phyloP scores from a whole-genome alignment of 2,329 filamentous ascomycete genomes.

The Claviceps sp. region DNA sequence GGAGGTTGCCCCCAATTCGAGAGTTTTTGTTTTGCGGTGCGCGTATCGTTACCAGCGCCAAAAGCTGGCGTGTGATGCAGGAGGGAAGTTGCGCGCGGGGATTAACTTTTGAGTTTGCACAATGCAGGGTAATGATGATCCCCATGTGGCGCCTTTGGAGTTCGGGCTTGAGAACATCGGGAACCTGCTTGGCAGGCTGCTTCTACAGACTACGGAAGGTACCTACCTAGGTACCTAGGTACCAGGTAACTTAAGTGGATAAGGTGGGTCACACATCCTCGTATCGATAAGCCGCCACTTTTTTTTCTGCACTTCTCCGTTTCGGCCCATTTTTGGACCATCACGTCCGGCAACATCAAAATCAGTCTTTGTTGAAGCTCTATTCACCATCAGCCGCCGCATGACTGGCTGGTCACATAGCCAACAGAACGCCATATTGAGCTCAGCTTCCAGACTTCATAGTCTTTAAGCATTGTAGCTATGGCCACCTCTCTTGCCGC shows the following conservation, averaged over 20 bases:
- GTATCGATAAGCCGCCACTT: conserved; percentile 1
- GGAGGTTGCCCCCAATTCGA: too few relatives aligned
- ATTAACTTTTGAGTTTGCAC: too few relatives aligned
- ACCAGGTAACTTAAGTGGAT: neutral
- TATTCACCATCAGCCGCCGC: neutral
- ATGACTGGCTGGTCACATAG: neutral
- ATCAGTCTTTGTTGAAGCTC: neutral
- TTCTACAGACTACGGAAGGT: too few relatives aligned
- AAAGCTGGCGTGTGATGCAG: too few relatives aligned
- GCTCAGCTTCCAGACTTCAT: conserved; percentile 1
- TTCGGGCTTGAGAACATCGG: too few relatives aligned
- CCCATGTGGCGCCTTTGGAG: too few relatives aligned
- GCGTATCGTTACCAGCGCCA: too few relatives aligned
- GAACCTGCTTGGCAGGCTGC: too few relatives aligned
- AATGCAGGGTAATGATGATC: too few relatives aligned
- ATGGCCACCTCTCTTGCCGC: conserved; percentile 84
- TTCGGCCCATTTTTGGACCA: conserved; percentile 7
- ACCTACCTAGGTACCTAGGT: neutral
- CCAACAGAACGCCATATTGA: neutral
- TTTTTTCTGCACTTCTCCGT: conserved; percentile 7
- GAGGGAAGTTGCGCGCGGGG: too few relatives aligned
- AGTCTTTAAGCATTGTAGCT: conserved; percentile 13
- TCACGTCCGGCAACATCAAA: neutral
- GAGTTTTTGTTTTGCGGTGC: too few relatives aligned
- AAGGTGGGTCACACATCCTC: too few relatives aligned